A percentile compares a stretch with the other conserved stretches of the same genome.
Evolutionary conservation across 345 rosid genomes (phyloP).

Genomic region (Boechera stricta): DNA sequence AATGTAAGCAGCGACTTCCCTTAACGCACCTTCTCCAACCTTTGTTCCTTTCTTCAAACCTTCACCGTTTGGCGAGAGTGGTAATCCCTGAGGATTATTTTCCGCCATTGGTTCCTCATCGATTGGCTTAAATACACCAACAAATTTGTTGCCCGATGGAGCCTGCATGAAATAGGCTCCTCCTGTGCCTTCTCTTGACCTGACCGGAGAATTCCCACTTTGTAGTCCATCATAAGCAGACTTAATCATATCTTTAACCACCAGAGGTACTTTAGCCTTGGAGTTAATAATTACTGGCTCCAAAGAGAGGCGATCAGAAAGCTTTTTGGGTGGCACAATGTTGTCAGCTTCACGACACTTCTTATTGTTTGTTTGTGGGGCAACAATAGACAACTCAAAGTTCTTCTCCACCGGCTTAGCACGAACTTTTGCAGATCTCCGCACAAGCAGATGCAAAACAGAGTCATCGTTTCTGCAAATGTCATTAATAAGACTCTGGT

Average conservation of each 20-base stretch:
- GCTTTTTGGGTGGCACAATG: constrained; percentile 33
- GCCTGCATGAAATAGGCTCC: constrained; percentile 92
- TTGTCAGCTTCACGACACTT: constrained; percentile 32
- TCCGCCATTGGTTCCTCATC: constrained; percentile 91
- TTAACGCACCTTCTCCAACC: constrained; percentile 83
- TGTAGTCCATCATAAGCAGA: constrained; percentile 65
- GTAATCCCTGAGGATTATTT: constrained; percentile 78
- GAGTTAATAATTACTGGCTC: constrained; percentile 60
- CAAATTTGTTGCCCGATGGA: constrained; percentile 59
- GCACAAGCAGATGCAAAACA: constrained; percentile 62
- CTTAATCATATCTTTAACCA: constrained; percentile 57
- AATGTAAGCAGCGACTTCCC: constrained; percentile 89
- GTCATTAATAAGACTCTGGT: constrained; percentile 69
- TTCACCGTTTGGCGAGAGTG: constrained; percentile 70
- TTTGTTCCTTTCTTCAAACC: constrained; percentile 92
- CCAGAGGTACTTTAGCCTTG: constrained; percentile 49
- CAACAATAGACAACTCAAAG: constrained; percentile 65
- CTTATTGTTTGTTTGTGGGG: constrained; percentile 45
- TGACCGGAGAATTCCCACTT: constrained; percentile 63
- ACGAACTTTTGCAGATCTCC: constrained; percentile 67
- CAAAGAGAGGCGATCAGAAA: constrained; percentile 46
- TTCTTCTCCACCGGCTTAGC: constrained; percentile 68
- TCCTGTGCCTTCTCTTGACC: constrained; percentile 80
- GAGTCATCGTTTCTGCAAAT: constrained; percentile 58
- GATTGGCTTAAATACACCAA: constrained; percentile 83